A percentile compares a stretch with the other conserved stretches of the same genome.
phyloP scores from a whole-genome alignment of 2,329 filamentous ascomycete species.

The Neonectria magnoliae region DNA sequence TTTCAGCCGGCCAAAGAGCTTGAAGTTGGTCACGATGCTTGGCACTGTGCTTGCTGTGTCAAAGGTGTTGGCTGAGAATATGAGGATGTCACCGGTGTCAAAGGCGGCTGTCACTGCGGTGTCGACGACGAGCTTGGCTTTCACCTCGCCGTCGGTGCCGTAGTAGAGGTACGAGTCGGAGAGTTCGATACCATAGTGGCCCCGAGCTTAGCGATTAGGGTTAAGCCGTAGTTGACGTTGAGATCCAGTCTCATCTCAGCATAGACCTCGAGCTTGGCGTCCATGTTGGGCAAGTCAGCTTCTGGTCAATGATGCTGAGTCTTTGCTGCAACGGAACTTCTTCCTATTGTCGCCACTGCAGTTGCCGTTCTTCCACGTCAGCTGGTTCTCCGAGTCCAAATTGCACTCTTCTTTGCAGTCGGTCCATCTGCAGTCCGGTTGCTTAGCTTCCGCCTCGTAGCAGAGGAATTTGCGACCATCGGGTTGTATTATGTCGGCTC shows the following conservation, averaged over 20 bases:
- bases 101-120: constrained; percentile 29
- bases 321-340: constrained; percentile 40
- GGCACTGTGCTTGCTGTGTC: constrained; percentile 44
- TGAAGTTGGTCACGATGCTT: constrained; percentile 43
- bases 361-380: no score
- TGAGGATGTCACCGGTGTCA: constrained; percentile 33
- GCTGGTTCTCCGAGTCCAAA: no score
- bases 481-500: no score
- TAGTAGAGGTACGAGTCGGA: constrained; percentile 40
- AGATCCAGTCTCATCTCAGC: constrained; percentile 35
- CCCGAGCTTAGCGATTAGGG: constrained; percentile 38
- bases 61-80: constrained; percentile 40
- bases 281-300: constrained; percentile 32
- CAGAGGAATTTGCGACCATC: no score
- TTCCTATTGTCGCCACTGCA: no score
- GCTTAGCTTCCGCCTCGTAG: no score
- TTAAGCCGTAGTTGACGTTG: constrained; percentile 43
- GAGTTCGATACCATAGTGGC: constrained; percentile 34
- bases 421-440: no score
- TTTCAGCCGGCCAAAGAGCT: constrained; percentile 36
- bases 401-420: no score
- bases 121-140: constrained; percentile 41
- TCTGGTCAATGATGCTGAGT: constrained; percentile 39
- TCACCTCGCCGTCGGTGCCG: constrained; percentile 39
- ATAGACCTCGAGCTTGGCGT: constrained; percentile 27